Evolutionary conservation across 306 rosid genomes (phyloP), one percentile per base, ranked within the genome.

Genomic region (Herpetospermum pedunculosum): DNA sequence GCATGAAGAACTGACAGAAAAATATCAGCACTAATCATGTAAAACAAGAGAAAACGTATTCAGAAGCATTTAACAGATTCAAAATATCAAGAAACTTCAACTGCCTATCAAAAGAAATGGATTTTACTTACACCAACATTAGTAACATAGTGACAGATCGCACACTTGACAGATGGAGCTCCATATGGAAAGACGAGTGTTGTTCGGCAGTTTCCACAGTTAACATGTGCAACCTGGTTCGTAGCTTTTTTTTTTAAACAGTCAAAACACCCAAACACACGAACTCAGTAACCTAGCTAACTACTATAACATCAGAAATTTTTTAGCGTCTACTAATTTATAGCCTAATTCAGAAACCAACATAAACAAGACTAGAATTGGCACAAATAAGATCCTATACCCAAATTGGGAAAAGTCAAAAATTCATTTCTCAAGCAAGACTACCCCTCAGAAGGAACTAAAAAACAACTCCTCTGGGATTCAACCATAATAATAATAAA

Each of bases 111-210:
- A 54, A 54, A 18, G 34, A 72, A 54, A 72, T 52, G 25, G 43
- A 21, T 72, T 58, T 53, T 80, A 89, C 99, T 91, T 84, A 95
- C 99, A 76, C 81, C 83, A 79, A 82, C 86, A 59, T 85, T 87
- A 49, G 99, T 95, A 63, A 95, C 85, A 82, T 79, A 91, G 41
- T 95, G 99, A 82, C 99, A 95, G 72, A 95, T 77, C 63, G 97
- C 99, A 78, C 99, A 95, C 81, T 95, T 95, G 80, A 95, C 99
- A 35, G 99, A 95, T 30, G 99, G 96, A 78, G 99, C 97, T 70
- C 99, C 99, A 77, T 79, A 88, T 0, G 99, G 96, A 83, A 89
- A 95, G 92, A 95, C 84, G 77, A 95, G 96, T 9, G 85, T 87
- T 53, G 96, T 95, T 73, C 96, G 90, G 84, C 99, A 95, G 81